phyloP scores from a whole-genome alignment of 768 basidiomycete genomes.

The Tulasnella sp. region DNA sequence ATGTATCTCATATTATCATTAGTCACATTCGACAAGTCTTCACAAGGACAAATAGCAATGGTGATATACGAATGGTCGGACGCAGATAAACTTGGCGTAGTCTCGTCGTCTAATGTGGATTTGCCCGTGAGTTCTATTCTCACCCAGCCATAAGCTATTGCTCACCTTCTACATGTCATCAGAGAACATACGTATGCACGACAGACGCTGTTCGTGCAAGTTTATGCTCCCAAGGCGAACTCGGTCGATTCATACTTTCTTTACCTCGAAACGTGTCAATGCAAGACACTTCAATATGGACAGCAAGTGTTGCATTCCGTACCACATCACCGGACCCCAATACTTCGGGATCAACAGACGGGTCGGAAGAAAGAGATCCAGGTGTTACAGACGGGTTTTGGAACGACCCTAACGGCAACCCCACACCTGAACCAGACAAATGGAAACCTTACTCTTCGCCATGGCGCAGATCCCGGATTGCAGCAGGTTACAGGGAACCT shows the following conservation, averaged over 20 bases:
- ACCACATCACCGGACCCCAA: constrained; percentile 24
- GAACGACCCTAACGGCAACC: constrained; percentile 49
- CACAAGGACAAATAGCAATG: constrained; percentile 81
- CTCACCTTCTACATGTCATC: constrained; percentile 23
- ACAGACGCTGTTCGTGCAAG: constrained; percentile 58
- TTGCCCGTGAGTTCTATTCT: constrained; percentile 42
- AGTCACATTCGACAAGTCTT: constrained; percentile 63
- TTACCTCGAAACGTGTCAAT: constrained; percentile 48
- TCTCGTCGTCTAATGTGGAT: constrained; percentile 42
- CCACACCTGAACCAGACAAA: constrained; percentile 34
- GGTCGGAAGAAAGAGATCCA: constrained; percentile 15
- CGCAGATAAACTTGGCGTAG: constrained; percentile 65
- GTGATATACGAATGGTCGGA: constrained; percentile 96
- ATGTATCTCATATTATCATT: constrained; percentile 10
- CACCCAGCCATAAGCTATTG: background rate
- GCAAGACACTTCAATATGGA: constrained; percentile 78
- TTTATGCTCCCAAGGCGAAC: constrained; percentile 50
- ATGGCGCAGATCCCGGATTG: constrained; percentile 25
- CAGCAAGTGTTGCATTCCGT: constrained; percentile 55
- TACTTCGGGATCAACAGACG: background rate
- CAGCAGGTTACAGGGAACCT: background rate
- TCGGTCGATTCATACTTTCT: constrained; percentile 85
- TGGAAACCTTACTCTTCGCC: constrained; percentile 33
- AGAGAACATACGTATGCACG: constrained; percentile 94
- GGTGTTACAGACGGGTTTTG: constrained; percentile 30